Conservation (phyloP, 257 asterid species). For the Solanum sitiens region DNA sequence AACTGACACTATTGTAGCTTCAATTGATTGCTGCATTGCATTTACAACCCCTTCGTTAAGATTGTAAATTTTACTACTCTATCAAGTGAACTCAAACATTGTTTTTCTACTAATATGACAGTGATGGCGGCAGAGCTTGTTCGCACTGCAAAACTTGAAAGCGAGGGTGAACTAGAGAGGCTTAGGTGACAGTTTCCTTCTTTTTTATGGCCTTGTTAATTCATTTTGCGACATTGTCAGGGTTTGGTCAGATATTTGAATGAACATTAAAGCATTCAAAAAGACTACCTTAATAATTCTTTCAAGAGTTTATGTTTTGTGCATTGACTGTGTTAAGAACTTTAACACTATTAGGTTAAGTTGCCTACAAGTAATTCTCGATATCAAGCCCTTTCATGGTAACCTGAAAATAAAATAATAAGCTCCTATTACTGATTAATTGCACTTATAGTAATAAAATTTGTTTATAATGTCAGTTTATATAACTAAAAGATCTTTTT, state of each 20-base stretch:
- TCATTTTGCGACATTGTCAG: background rate
- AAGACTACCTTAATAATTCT: background rate
- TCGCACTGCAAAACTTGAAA: slow-evolving; percentile 55
- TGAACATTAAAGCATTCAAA: background rate
- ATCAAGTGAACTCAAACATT: background rate
- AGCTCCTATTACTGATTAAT: background rate
- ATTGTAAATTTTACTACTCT: background rate
- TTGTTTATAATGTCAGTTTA: background rate
- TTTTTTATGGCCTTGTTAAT: background rate
- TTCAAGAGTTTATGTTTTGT: background rate
- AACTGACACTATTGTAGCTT: background rate
- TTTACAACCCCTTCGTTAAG: background rate
- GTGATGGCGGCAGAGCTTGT: slow-evolving; percentile 99
- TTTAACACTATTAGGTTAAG: background rate
- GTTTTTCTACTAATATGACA: slow-evolving; percentile 15
- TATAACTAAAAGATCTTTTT: background rate
- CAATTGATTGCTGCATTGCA: background rate
- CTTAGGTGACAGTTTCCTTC: slow-evolving; percentile 47
- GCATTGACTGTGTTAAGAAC: background rate
- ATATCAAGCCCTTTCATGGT: background rate
- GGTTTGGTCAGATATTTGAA: background rate
- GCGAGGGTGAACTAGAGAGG: slow-evolving; percentile 58
- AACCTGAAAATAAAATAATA: background rate
- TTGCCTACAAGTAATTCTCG: background rate
- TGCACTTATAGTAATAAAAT: background rate